Conservation (phyloP, 805 yeast genomes). For the Metschnikowia matae region DNA sequence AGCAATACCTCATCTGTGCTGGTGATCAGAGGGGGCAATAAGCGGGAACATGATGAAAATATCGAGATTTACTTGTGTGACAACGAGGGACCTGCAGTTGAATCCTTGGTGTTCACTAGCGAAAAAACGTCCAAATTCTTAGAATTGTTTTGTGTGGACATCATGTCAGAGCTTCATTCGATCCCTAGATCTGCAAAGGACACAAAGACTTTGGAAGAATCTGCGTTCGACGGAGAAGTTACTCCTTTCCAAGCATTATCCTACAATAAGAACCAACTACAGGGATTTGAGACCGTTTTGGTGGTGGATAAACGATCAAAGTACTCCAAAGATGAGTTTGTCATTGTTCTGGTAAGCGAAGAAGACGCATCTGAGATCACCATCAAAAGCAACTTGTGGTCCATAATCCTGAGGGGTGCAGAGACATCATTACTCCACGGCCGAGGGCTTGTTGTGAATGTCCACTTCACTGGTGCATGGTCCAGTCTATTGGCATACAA, state of each 20-base stretch:
- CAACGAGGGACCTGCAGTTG: slow-evolving; percentile 4
- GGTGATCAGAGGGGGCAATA: slow-evolving; percentile 8
- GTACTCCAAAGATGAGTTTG: slow-evolving; percentile 21
- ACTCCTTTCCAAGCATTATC: slow-evolving; percentile 49
- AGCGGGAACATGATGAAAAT: neutral
- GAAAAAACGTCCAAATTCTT: slow-evolving; percentile 32
- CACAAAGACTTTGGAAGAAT: slow-evolving; percentile 41
- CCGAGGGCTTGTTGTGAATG: slow-evolving; percentile 42
- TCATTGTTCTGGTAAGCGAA: slow-evolving; percentile 34
- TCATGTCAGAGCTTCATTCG: slow-evolving; percentile 5
- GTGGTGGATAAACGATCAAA: slow-evolving; percentile 39
- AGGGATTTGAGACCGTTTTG: slow-evolving; percentile 44
- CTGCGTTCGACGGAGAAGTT: slow-evolving; percentile 50
- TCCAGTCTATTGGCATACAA: slow-evolving; percentile 58
- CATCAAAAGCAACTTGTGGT: slow-evolving; percentile 31
- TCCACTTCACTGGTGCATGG: slow-evolving; percentile 55
- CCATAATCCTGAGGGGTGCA: slow-evolving; percentile 36
- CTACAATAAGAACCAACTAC: slow-evolving; percentile 35
- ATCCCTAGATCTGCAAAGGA: slow-evolving; percentile 50
- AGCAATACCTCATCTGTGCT: slow-evolving; percentile 11
- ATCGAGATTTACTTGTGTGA: slow-evolving; percentile 15
- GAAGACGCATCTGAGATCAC: slow-evolving; percentile 18
- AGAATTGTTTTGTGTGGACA: slow-evolving; percentile 14
- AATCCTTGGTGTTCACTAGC: slow-evolving; percentile 35
- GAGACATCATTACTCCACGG: slow-evolving; percentile 40